Percentiles rank a stretch among this genome's conserved stretches.
Conservation (phyloP, 306 rosid species). For the Corylus heterophylla region DNA sequence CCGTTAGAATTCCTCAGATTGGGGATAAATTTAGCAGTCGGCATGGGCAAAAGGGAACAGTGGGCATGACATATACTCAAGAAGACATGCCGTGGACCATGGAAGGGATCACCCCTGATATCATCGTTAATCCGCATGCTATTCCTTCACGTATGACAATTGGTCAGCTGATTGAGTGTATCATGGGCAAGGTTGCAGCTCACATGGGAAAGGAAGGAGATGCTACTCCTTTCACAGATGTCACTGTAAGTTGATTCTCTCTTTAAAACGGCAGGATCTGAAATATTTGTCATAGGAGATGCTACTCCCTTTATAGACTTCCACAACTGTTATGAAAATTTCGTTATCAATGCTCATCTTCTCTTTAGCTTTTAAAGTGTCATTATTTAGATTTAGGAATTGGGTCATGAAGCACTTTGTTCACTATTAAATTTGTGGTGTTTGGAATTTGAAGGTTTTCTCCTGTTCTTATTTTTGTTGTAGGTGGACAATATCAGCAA, state of each 20-base stretch:
- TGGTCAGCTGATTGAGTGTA: conserved; percentile 98
- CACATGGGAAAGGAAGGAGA: conserved; percentile 99
- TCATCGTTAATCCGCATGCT: conserved; percentile 97
- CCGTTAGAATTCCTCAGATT: conserved; percentile 95
- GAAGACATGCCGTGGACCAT: conserved; percentile 99
- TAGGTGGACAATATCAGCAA: conserved; percentile 97
- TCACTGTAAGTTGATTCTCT: conserved; percentile 66
- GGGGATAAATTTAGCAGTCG: conserved; percentile 99
- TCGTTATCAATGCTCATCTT: background rate
- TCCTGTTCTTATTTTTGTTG: background rate
- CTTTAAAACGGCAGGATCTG: background rate
- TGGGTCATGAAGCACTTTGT: background rate
- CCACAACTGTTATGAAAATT: background rate
- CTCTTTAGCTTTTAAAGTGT: background rate
- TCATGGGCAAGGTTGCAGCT: conserved; percentile 99
- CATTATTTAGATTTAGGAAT: background rate
- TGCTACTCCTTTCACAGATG: conserved; percentile 98
- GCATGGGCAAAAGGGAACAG: conserved; percentile 97
- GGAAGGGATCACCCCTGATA: conserved; percentile 97
- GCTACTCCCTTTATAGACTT: conserved; percentile 1
- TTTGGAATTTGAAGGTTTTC: background rate
- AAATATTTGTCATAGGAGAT: conserved; percentile 4
- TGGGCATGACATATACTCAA: conserved; percentile 98
- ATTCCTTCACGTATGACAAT: conserved; percentile 99
- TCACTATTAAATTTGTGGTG: background rate